Conservation (phyloP, 208 protist genomes). For the Acanthamoeba sp. region DNA sequence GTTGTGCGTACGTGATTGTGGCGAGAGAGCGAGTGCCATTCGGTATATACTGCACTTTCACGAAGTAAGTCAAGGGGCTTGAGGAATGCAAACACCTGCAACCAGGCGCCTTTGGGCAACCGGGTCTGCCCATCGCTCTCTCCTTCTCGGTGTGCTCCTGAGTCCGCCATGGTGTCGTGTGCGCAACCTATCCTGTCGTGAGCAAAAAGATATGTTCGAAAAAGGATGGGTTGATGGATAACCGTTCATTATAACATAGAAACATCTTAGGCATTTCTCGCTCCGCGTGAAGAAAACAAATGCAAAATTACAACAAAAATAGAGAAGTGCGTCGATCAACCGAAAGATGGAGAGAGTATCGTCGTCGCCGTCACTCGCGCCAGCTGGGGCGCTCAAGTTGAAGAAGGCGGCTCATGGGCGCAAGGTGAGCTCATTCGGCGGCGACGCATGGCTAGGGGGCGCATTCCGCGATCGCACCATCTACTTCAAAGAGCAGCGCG, state of each 20-base stretch:
- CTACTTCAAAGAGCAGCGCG: constrained; percentile 47
- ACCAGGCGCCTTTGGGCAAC: not conserved
- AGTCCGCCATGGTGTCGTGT: too few species aligned
- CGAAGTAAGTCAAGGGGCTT: not conserved
- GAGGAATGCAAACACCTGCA: constrained; percentile 1
- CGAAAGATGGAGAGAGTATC: not conserved
- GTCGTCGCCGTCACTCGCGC: not conserved
- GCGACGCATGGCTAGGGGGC: not conserved
- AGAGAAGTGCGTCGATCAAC: too few species aligned
- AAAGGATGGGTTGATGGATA: too few species aligned
- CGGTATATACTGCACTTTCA: not conserved
- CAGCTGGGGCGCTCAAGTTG: not conserved
- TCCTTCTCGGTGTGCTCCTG: too few species aligned
- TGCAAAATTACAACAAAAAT: too few species aligned
- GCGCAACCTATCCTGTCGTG: too few species aligned
- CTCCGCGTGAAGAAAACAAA: too few species aligned
- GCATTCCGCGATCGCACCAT: constrained; percentile 1
- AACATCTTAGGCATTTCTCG: too few species aligned
- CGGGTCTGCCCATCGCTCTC: not conserved
- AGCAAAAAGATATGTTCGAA: too few species aligned
- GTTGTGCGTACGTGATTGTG: not conserved
- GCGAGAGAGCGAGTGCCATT: not conserved
- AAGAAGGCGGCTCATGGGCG: not conserved
- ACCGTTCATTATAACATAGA: too few species aligned
- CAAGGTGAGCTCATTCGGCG: not conserved